Evolutionary conservation across 2,329 filamentous ascomycete species (phyloP), one percentile per base, ranked within the genome.

Genomic region (Periconia macrospinosa): DNA sequence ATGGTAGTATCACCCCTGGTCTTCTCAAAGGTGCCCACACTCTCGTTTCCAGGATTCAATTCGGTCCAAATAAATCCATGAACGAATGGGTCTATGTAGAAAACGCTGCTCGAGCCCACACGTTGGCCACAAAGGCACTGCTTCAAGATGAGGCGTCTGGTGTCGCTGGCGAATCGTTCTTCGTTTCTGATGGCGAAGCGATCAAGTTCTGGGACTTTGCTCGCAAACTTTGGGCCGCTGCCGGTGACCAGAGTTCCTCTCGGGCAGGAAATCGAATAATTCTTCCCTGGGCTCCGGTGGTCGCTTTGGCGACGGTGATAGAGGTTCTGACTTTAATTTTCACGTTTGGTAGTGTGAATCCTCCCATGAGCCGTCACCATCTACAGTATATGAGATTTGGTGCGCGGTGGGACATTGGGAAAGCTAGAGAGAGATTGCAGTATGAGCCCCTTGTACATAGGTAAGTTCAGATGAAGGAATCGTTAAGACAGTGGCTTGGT

Each of bases 41-140:
- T 5, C 37, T 49, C 23, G 40, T 18, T 2, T 51, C 54, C 0
- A 44, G 50, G 8, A 41, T 53, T 30, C 58, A 59, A 44, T 44
- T 62, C 18, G 59, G 59, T 1, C 35, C 48, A 20, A 50, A 56
- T 33, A 55, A 46, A 23, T 48, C 37, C 3, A 6, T 49, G 6
- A 45, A 59, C 44, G 47, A 54, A 2, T 59, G 51, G 48, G 47
- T 53, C 2, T 52, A 55, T 42, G 45, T 59, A 13, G 52, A 48
- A 14, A 62, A 55, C 41, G 45, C 54, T 6, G 54, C 58, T 1
- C 44, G 57, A 15, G 59, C 59, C 1, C 54, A 56, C 45, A 30
- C 56, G 1, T 47, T 60, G 5, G 50, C 58, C 11, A 48, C 51
- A 2, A 42, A 55, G 18, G 44, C 49, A 7, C 51, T 60, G 0